phyloP scores from a whole-genome alignment of 164 flowering plant genomes.

The Akebia trifoliata region DNA sequence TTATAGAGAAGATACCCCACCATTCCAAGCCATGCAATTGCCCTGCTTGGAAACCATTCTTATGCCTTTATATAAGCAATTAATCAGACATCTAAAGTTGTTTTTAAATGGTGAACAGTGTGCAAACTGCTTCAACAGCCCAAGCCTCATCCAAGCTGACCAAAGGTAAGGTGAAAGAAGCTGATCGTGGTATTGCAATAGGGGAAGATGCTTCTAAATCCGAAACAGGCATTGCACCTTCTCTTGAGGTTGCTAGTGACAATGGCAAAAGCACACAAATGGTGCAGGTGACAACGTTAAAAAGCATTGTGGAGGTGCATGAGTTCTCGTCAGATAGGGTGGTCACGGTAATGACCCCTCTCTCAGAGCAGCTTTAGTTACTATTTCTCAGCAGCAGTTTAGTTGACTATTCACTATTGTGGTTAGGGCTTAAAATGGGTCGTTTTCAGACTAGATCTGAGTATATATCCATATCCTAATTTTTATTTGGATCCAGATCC shows the following conservation, averaged over 20 bases:
- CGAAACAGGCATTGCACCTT: conserved; percentile 18
- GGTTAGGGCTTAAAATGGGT: no score
- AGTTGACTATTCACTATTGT: no score
- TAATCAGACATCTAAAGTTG: neutral
- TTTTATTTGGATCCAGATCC: no score
- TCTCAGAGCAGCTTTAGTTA: neutral
- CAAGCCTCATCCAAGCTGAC: conserved; percentile 25
- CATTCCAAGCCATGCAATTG: neutral
- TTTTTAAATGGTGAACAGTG: conserved; percentile 32
- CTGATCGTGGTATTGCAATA: conserved; percentile 17
- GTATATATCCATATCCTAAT: no score
- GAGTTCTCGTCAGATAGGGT: conserved; percentile 30
- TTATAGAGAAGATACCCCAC: neutral
- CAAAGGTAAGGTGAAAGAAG: conserved; percentile 22
- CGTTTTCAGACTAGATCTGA: no score
- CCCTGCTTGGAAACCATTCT: no score
- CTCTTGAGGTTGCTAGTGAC: conserved; percentile 21
- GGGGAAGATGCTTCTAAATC: conserved; percentile 11
- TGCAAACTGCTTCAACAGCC: conserved; percentile 22
- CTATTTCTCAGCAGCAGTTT: neutral
- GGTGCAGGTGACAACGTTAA: conserved; percentile 31
- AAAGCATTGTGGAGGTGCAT: conserved; percentile 23
- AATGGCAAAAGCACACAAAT: conserved; percentile 15
- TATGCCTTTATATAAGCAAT: neutral
- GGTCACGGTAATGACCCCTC: conserved; percentile 33